These are phyloP conservation scores for Talaromyces verruculosus DNA, from an alignment of 2,329 filamentous ascomycete species.

Conservation along the genomic window DNA sequence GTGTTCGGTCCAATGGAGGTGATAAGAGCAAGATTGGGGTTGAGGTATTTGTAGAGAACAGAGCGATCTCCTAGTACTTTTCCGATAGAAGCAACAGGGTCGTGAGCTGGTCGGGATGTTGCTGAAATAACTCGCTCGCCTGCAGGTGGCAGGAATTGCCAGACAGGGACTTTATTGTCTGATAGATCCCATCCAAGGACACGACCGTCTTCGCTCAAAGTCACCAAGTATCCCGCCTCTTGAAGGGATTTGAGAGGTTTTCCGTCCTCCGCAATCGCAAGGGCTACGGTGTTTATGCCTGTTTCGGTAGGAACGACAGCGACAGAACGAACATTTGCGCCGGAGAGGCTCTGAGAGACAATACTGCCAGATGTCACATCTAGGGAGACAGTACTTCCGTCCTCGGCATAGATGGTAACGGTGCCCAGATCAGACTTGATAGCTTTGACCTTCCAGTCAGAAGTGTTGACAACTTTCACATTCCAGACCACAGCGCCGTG, in stretches of 20 bases:
- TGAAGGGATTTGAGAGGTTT: constrained; percentile 33
- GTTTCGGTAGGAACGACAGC: constrained; percentile 31
- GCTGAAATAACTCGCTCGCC: constrained; percentile 69
- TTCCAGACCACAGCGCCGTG: constrained; percentile 76
- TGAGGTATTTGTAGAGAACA: constrained; percentile 97
- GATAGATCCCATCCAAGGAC: constrained; percentile 46
- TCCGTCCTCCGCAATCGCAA: constrained; percentile 41
- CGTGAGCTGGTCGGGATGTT: constrained; percentile 68
- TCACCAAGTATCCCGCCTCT: constrained; percentile 41
- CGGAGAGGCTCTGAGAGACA: constrained; percentile 32
- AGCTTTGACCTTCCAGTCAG: constrained; percentile 66
- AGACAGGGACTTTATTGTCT: constrained; percentile 52
- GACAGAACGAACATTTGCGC: constrained; percentile 34
- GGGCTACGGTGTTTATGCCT: constrained; percentile 26
- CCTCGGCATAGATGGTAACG: constrained; percentile 59
- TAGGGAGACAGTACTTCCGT: constrained; percentile 61
- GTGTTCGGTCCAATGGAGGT: constrained; percentile 64
- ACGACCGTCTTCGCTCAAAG: constrained; percentile 41
- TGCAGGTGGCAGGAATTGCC: constrained; percentile 69
- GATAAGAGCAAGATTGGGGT: constrained; percentile 78
- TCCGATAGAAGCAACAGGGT: constrained; percentile 91
- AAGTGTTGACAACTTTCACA: constrained; percentile 60
- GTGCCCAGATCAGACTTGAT: constrained; percentile 63
- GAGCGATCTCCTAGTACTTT: constrained; percentile 86
- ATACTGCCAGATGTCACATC: constrained; percentile 47